Evolutionary conservation across 2,329 filamentous ascomycete genomes (phyloP).

Genomic region (Aspergillus ochraceoroseus): DNA sequence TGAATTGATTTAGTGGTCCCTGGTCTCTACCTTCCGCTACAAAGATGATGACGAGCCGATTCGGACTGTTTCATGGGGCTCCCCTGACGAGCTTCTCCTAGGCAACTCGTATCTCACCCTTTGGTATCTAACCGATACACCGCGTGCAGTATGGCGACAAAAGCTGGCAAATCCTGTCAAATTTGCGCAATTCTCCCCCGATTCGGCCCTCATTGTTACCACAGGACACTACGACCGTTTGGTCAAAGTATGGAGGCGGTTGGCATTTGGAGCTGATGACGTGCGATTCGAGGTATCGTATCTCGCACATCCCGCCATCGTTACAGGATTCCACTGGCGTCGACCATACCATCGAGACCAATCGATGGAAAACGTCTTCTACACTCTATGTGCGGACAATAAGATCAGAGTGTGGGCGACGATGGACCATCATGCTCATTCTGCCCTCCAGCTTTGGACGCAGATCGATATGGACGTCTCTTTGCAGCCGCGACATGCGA

Average conservation of each 20-base stretch:
- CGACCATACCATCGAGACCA: conserved; percentile 71
- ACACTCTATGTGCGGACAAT: conserved; percentile 79
- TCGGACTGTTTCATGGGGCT: conserved; percentile 76
- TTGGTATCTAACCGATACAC: conserved; percentile 53
- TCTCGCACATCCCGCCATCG: conserved; percentile 71
- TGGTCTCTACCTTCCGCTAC: conserved; percentile 50
- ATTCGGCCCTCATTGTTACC: conserved; percentile 80
- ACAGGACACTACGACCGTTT: conserved; percentile 72
- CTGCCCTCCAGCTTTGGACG: conserved; percentile 73
- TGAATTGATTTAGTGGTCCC: conserved; percentile 49
- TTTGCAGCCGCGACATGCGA: conserved; percentile 55
- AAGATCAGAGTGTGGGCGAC: conserved; percentile 78
- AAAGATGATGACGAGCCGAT: conserved; percentile 44
- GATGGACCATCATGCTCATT: conserved; percentile 64
- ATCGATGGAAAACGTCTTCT: conserved; percentile 77
- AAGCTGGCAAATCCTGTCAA: conserved; percentile 67
- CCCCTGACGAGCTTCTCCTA: conserved; percentile 75
- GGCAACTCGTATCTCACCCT: conserved; percentile 67
- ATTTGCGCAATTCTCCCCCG: conserved; percentile 74
- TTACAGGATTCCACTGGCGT: conserved; percentile 85
- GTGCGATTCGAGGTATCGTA: conserved; percentile 88
- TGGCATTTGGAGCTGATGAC: conserved; percentile 77
- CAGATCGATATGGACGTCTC: conserved; percentile 70
- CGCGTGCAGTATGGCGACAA: conserved; percentile 64
- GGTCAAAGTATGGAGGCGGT: conserved; percentile 86